Evolutionary conservation across 1,284 basidiomycete genomes (phyloP).

Genomic region (Puccinia novopanici): DNA sequence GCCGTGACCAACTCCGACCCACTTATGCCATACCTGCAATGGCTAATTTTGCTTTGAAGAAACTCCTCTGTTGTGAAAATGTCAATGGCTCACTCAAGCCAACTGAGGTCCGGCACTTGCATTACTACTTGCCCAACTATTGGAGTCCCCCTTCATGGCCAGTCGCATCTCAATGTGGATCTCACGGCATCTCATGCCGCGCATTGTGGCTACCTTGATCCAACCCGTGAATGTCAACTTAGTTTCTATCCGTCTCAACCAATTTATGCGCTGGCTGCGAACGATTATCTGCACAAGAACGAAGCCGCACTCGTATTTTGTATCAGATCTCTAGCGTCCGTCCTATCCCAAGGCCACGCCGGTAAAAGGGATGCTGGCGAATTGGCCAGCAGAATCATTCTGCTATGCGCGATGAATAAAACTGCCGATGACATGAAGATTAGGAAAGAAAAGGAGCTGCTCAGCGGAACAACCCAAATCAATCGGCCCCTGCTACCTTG

Average conservation of each 20-base stretch:
- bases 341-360: not conserved
- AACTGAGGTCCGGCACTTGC: conserved; percentile 1
- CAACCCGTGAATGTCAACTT: not conserved
- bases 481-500: too few relatives aligned
- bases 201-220: not conserved
- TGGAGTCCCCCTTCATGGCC: not conserved
- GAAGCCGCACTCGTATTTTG: not conserved
- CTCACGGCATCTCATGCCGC: not conserved
- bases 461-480: too few relatives aligned
- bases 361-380: not conserved
- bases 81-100: too few relatives aligned
- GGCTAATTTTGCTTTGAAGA: not conserved
- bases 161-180: too few relatives aligned
- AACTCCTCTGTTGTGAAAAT: not conserved
- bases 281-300: too few relatives aligned
- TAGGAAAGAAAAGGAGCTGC: too few relatives aligned
- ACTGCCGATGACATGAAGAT: not conserved
- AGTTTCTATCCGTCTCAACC: conserved; percentile 3
- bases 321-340: not conserved
- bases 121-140: not conserved
- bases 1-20: too few relatives aligned
- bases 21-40: not conserved
- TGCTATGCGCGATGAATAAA: too few relatives aligned
- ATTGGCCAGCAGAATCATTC: too few relatives aligned
- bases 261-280: too few relatives aligned